Evolutionary conservation across 2,329 filamentous ascomycete species (phyloP), one percentile per base, ranked within the genome.

Genomic region (Exserohilum turcica): DNA sequence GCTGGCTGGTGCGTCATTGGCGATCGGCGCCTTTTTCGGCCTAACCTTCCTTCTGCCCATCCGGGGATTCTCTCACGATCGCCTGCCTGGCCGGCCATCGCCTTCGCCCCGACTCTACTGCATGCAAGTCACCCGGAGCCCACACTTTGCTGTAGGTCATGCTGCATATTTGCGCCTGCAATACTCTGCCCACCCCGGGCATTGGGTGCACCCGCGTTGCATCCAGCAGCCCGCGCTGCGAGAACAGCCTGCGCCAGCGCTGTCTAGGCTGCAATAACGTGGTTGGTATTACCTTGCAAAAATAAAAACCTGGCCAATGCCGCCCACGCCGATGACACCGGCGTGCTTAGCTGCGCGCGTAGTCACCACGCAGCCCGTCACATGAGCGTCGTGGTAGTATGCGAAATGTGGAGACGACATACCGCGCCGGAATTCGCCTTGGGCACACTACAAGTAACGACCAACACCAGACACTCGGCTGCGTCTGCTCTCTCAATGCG

Each of bases 1-100:
- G 43, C 40, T 62, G 56, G 58, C 44, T 56, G 35, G 61, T 66
- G 64, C 66, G 64, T 67, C 66, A 67, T 65, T 39, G 45, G 40
- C 47, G 46, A 58, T 60, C 49, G 55, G 53, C 46, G 38, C 52
- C 24, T 28, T 52, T 46, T 35, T 47, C 56, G 58, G 53, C 19
- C 46, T 46, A 24, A 47, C 58, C 56, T 57, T 9, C 24, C 46
- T 32, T 43, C 36, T 32, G 43, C 46, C 28, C 45, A 47, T 53
- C 52, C 50, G 53, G 40, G 54, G 49, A 54, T 48, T 48, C 36
- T 35, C 54, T 56, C 48, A 56, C 58, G 54, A 63, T 60, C 49
- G 54, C 49, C 39, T 38, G 40, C 39, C 40, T 54, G 32, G 52
- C 52, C 43, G 51, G 21, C 42, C 39, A 59, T 61, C 53, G 54